Evolutionary conservation across 2,329 filamentous ascomycete species (phyloP), one percentile per base, ranked within the genome.

Genomic region (Massarina eburnea): DNA sequence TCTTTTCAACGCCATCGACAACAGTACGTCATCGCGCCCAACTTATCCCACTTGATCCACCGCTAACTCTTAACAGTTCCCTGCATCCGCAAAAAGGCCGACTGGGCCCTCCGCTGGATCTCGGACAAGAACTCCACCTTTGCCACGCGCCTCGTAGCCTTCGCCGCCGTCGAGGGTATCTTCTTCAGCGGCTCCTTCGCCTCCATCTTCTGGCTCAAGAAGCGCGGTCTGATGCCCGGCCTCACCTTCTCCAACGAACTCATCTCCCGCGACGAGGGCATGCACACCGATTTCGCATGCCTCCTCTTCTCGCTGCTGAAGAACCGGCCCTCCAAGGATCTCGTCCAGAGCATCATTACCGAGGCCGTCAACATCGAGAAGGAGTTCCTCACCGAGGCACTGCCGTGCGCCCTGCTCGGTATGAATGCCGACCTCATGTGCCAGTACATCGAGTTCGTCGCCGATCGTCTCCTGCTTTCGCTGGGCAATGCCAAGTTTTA

Each of bases 151-250:
- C 85, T 99, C 15, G 87, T 99, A 54, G 94, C 94, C 57, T 99
- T 99, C 64, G 94, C 94, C 55, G 94, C 94, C 35, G 91, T 99
- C 43, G 94, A 99, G 79, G 94, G 94, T 70, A 99, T 99, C 78
- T 99, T 99, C 86, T 99, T 99, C 85, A 94, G 88, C 62, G 94
- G 94, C 55, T 95, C 94, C 19, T 99, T 99, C 66, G 94, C 94
- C 3, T 95, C 94, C 59, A 97, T 99, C 77, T 99, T 99, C 83
- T 99, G 94, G 94, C 81, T 99, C 68, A 99, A 97, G 89, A 99
- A 99, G 86, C 94, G 95, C 73, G 94, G 94, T 61, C 85, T 99
- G 59, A 99, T 99, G 94, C 88, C 94, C 38, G 94, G 94, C 62
- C 82, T 99, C 53, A 97, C 94, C 61, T 99, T 99, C 80, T 97